A percentile compares a stretch with the other conserved stretches of the same genome.
These are phyloP conservation scores for Pseudogymnoascus verrucosus DNA, from an alignment of 2,329 filamentous ascomycete species.

Conservation along the genomic window DNA sequence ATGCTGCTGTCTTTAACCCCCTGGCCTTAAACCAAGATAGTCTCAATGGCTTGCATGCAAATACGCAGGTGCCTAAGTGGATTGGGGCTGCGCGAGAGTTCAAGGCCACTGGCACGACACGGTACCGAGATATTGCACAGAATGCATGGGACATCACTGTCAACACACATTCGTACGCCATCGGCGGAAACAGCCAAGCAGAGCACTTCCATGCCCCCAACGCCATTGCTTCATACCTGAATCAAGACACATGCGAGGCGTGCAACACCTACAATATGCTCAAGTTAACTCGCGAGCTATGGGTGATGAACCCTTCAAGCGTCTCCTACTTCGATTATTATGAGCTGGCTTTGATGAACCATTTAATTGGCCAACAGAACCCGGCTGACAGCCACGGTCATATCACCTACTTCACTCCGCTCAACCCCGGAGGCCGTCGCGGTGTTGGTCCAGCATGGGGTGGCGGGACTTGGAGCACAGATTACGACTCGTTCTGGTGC, in stretches of 20 bases:
- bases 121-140: slow-evolving; percentile 40
- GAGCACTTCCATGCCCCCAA: slow-evolving; percentile 43
- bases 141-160: slow-evolving; percentile 43
- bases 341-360: slow-evolving; percentile 42
- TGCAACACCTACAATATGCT: slow-evolving; percentile 52
- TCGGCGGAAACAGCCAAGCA: slow-evolving; percentile 45
- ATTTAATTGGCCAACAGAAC: slow-evolving; percentile 42
- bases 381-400: slow-evolving; percentile 38
- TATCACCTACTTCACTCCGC: slow-evolving; percentile 45
- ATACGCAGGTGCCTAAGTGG: slow-evolving; percentile 47
- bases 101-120: slow-evolving; percentile 37
- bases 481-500: slow-evolving; percentile 47
- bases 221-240: slow-evolving; percentile 37
- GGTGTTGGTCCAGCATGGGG: slow-evolving; percentile 46
- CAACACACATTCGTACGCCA: slow-evolving; percentile 41
- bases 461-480: slow-evolving; percentile 46
- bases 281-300: slow-evolving; percentile 45
- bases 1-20: slow-evolving; percentile 39
- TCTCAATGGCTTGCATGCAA: slow-evolving; percentile 42
- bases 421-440: slow-evolving; percentile 39
- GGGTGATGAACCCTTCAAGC: slow-evolving; percentile 33
- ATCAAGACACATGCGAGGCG: slow-evolving; percentile 40
- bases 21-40: slow-evolving; percentile 38
- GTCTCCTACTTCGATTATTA: slow-evolving; percentile 46
- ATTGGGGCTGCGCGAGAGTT: slow-evolving; percentile 43